Percentiles rank a stretch among this genome's conserved stretches.
phyloP scores from a whole-genome alignment of 257 asterid genomes.

The Lycium ferocissimum region DNA sequence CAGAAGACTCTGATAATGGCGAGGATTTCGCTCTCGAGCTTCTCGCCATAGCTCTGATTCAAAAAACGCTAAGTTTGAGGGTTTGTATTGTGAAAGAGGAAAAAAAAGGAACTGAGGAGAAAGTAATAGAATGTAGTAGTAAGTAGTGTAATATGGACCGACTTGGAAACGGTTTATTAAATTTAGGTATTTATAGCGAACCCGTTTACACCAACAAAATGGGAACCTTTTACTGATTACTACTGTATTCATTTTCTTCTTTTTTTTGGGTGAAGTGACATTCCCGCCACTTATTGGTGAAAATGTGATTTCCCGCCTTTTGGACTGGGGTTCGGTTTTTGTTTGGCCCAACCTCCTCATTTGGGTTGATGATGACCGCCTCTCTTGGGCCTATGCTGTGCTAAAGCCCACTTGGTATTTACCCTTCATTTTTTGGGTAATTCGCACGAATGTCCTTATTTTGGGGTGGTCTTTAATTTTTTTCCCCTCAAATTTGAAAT shows the following conservation, averaged over 20 bases:
- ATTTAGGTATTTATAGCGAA: not conserved
- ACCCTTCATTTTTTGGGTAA: no score
- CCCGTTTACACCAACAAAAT: not conserved
- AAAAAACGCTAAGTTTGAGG: constrained; percentile 40
- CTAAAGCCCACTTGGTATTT: not conserved
- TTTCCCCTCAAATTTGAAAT: no score
- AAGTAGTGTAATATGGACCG: not conserved
- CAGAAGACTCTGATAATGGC: constrained; percentile 35
- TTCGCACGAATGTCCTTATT: no score
- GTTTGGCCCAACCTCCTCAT: not conserved
- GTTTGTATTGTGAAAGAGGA: constrained; percentile 26
- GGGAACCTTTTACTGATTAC: not conserved
- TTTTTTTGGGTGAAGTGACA: not conserved
- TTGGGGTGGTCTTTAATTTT: no score
- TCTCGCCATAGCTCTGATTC: constrained; percentile 50
- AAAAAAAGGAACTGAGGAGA: not conserved
- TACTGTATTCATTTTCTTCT: no score
- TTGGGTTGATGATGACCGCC: not conserved
- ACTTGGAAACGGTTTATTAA: not conserved
- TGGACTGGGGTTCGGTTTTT: constrained; percentile 32
- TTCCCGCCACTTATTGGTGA: constrained; percentile 49
- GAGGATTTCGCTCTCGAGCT: constrained; percentile 60
- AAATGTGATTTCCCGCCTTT: constrained; percentile 45
- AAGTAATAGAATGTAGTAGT: not conserved
- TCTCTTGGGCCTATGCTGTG: not conserved